These are phyloP conservation scores for Dalechampia spathulata DNA, from an alignment of 441 rosid species.

Conservation along the genomic window DNA sequence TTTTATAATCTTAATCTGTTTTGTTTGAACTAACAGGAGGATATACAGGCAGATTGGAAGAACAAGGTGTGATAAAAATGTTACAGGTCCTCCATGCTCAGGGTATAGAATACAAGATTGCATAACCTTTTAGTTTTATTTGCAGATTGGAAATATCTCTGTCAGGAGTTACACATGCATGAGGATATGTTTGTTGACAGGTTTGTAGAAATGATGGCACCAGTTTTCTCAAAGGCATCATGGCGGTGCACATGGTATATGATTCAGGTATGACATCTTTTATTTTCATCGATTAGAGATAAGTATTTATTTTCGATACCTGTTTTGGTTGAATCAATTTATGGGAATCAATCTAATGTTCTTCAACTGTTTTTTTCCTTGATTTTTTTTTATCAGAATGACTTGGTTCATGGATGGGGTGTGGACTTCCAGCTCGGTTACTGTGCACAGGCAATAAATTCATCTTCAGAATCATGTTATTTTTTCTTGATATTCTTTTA, in stretches of 20 bases:
- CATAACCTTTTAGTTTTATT: too few species aligned
- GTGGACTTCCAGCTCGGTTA: conserved; percentile 69
- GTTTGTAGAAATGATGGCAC: conserved; percentile 90
- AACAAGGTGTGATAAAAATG: conserved; percentile 35
- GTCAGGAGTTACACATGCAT: too few species aligned
- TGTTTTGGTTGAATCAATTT: background rate
- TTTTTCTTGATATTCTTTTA: background rate
- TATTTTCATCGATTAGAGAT: background rate
- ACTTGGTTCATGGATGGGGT: conserved; percentile 75
- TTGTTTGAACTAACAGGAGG: conserved; percentile 26
- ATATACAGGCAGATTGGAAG: conserved; percentile 27
- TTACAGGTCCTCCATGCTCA: conserved; percentile 62
- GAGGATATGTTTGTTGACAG: conserved; percentile 16
- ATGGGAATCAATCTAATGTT: background rate
- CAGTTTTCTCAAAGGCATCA: conserved; percentile 70
- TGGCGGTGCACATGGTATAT: conserved; percentile 84
- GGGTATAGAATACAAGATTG: conserved; percentile 33
- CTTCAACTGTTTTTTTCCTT: background rate
- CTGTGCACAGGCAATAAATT: conserved; percentile 57
- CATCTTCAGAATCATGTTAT: background rate
- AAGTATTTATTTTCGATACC: background rate
- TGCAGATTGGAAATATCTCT: too few species aligned
- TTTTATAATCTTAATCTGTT: background rate
- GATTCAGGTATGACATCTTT: conserved; percentile 52
- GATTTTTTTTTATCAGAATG: conserved; percentile 55